Conservation (phyloP, 1,139 yeast species). For the Meyerozyma smithsonii region DNA sequence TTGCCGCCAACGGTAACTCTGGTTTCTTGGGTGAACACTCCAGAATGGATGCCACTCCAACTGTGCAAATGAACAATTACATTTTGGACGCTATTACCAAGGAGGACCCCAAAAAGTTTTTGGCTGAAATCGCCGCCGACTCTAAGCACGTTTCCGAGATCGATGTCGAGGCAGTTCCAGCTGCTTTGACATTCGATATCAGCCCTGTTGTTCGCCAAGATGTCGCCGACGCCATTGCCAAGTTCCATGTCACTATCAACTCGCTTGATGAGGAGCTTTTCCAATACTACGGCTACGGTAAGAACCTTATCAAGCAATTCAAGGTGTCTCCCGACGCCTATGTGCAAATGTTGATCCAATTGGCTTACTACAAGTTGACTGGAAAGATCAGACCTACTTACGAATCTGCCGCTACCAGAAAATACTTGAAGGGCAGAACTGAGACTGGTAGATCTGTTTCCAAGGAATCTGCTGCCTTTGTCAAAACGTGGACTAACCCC, state of each 20-base stretch:
- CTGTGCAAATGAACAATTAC: slow-evolving; percentile 80
- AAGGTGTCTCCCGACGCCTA: slow-evolving; percentile 76
- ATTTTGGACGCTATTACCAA: slow-evolving; percentile 55
- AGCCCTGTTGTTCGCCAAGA: slow-evolving; percentile 48
- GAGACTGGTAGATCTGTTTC: slow-evolving; percentile 91
- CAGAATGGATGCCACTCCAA: slow-evolving; percentile 97
- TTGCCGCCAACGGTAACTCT: slow-evolving; percentile 78
- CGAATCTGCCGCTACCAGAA: slow-evolving; percentile 94
- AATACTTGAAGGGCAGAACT: slow-evolving; percentile 88
- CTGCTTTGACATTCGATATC: slow-evolving; percentile 34
- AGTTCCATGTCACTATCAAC: slow-evolving; percentile 48
- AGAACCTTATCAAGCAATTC: slow-evolving; percentile 61
- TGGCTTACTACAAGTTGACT: slow-evolving; percentile 74
- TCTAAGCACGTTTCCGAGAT: slow-evolving; percentile 13
- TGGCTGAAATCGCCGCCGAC: slow-evolving; percentile 24
- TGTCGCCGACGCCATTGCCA: slow-evolving; percentile 52
- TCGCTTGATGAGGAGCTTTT: slow-evolving; percentile 60
- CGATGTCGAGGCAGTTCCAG: slow-evolving; percentile 10
- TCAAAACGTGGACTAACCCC: slow-evolving; percentile 69
- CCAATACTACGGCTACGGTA: slow-evolving; percentile 72
- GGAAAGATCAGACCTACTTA: slow-evolving; percentile 88
- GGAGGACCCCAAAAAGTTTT: slow-evolving; percentile 31
- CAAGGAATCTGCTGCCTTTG: slow-evolving; percentile 67
- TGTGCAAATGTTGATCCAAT: slow-evolving; percentile 70
- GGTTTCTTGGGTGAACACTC: slow-evolving; percentile 97